Base-by-base conservation (phyloP, 805 yeast species). In the Cyberlindnera saturnus region DNA sequence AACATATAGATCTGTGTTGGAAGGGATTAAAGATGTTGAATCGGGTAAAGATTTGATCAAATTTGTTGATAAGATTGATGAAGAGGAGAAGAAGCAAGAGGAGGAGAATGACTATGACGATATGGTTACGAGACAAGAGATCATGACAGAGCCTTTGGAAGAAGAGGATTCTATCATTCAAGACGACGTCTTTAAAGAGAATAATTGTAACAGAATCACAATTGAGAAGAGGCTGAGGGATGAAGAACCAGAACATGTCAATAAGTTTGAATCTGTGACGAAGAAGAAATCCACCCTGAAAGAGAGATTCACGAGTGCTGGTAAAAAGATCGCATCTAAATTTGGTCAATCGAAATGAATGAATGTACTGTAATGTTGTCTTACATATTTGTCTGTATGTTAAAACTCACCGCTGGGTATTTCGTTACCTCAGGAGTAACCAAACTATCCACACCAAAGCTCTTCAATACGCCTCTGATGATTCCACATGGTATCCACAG, bases 401-500 rank as follows among this genome's bases (percentile, higher is more conserved):
- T 82, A 65, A 85, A 86, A 2, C 81, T 69, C n/a, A 86, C 88
- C 4, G 73, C 63, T 0, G 95, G 93, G 41, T 80, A 69, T 52
- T 73, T 70, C 8, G 70, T 59, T 8, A 81, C 66, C 44, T 84
- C 91, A 3, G 88, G 86, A 4, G 71, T 69, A 2, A 86, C 87
- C 3, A 72, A 59, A 19, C 85, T 76, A 26, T 77, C 78, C 15
- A 86, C 71, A 1, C 89, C 95, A 56, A 86, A 72, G 42, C 81
- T 81, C 41, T 76, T 71, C 40, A 86, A 64, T 2, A 81, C 78
- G 1, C 95, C 95, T 45, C 87, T 67, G 13, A 86, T 81, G 4
- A 86, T 62, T 0, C 95, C 95, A 53, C 84, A 74, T 0, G 93
- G 87, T 44, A 82, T 79, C 79, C 83, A 81, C 38, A 84, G 57